Evolutionary conservation across 805 yeast species (phyloP), one percentile per base, ranked within the genome.

Genomic region (Zygosaccharomyces rouxii): DNA sequence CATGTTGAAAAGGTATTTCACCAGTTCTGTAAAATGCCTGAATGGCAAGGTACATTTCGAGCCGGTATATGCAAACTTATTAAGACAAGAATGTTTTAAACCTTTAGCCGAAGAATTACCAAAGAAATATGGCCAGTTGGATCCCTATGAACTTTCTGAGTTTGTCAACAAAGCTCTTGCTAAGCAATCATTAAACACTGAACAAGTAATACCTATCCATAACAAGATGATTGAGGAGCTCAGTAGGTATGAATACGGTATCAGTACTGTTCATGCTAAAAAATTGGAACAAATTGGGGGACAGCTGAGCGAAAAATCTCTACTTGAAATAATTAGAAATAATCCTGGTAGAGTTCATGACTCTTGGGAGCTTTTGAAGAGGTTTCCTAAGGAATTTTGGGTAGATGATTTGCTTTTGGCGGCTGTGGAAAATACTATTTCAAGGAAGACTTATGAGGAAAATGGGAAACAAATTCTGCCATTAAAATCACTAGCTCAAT

Each of bases 271-370:
- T 5, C 69, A 64, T 52, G 54, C 62, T 7, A 58, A 61, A 45
- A 56, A 61, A 14, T 49, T 70, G 35, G 22, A 48, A 4, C 56
- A 55, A 22, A 33, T 63, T 5, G 58, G 62, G 1, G 55, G 57
- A 9, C 33, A 44, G 5, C 29, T 68, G 13, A 55, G 62, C 2
- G 19, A 46, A 7, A 51, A 54, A 2, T 61, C 73, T 1, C 35
- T 70, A 3, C 44, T 53, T 3, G 62, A 68, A 47, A 62, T 78
- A 22, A 65, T 78, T 5, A 58, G 59, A 28, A 51, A 67, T 35
- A 80, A 80, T 52, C 81, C 83, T 2, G 83, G 83, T 10, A 65
- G 84, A 48, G 82, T 74, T 1, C 64, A 66, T 43, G 62, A 70
- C n/a, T 71, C 80, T 14, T 71, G 76, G 73, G 81, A 78, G 44